Percentiles rank a stretch among this genome's conserved stretches.
Evolutionary conservation across 2,329 filamentous ascomycete species (phyloP).

Genomic region (Ophiocordyceps sinensis): DNA sequence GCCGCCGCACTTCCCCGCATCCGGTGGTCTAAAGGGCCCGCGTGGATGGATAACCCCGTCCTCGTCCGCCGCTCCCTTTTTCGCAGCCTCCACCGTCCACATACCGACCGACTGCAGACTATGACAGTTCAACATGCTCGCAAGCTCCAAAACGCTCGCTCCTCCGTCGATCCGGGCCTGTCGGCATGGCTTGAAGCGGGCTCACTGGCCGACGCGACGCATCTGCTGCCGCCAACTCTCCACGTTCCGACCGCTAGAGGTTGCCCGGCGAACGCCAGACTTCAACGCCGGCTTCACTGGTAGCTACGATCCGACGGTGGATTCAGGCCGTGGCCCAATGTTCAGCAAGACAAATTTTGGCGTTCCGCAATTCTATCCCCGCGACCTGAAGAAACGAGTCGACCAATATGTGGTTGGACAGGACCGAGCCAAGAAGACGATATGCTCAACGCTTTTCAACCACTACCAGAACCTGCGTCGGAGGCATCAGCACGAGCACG

Average conservation of each 20-base stretch:
- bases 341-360: slow-evolving; percentile 42
- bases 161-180: slow-evolving; percentile 10
- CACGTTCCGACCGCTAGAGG: slow-evolving; percentile 8
- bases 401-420: slow-evolving; percentile 96
- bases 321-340: slow-evolving; percentile 43
- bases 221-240: slow-evolving; percentile 10
- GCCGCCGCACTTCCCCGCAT: background rate
- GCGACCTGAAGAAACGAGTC: slow-evolving; percentile 71
- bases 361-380: slow-evolving; percentile 48
- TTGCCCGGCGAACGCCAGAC: slow-evolving; percentile 28
- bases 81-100: background rate
- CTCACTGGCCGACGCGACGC: background rate
- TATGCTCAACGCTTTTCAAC: slow-evolving; percentile 89
- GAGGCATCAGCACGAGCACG: slow-evolving; percentile 62
- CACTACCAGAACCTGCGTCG: slow-evolving; percentile 84
- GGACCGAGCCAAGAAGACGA: slow-evolving; percentile 83
- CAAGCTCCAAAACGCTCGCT: slow-evolving; percentile 25
- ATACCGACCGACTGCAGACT: background rate
- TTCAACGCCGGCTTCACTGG: slow-evolving; percentile 45
- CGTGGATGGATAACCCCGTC: background rate
- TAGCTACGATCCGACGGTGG: slow-evolving; percentile 40
- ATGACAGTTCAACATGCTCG: slow-evolving; percentile 3
- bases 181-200: background rate
- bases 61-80: background rate
- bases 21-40: background rate